Evolutionary conservation across 2,329 filamentous ascomycete genomes (phyloP).

Genomic region (Colletotrichum godetiae): DNA sequence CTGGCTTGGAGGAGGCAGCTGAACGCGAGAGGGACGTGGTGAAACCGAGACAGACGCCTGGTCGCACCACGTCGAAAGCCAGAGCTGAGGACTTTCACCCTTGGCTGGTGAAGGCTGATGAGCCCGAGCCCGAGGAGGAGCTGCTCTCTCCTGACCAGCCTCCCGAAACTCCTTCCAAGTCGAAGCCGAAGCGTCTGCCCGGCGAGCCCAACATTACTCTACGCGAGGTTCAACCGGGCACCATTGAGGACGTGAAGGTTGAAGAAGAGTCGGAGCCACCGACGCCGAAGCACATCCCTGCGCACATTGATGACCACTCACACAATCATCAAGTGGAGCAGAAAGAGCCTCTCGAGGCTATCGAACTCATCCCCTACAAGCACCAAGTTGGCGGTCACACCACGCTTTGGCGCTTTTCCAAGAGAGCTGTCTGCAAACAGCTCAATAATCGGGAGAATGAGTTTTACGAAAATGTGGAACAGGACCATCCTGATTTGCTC

Average conservation of each 20-base stretch:
- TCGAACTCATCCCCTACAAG: slow-evolving; percentile 95
- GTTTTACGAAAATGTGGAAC: slow-evolving; percentile 97
- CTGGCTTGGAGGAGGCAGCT: slow-evolving; percentile 59
- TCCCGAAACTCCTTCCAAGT: slow-evolving; percentile 22
- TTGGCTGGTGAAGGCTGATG: slow-evolving; percentile 70
- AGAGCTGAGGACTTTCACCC: slow-evolving; percentile 54
- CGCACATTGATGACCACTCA: slow-evolving; percentile 57
- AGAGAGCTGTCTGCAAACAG: slow-evolving; percentile 96
- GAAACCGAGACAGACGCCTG: slow-evolving; percentile 39
- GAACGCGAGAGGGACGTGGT: slow-evolving; percentile 42
- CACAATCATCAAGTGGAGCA: slow-evolving; percentile 62
- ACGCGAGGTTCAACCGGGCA: slow-evolving; percentile 47
- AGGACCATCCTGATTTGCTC: slow-evolving; percentile 87
- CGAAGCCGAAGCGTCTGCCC: slow-evolving; percentile 30
- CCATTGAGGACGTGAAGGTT: slow-evolving; percentile 52
- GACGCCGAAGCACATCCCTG: slow-evolving; percentile 46
- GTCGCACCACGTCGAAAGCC: slow-evolving; percentile 32
- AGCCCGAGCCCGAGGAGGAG: slow-evolving; percentile 52
- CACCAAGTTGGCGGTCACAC: slow-evolving; percentile 98
- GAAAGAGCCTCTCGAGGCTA: slow-evolving; percentile 81
- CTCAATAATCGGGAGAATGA: slow-evolving; percentile 98
- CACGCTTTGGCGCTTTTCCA: slow-evolving; percentile 94
- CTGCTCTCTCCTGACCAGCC: slow-evolving; percentile 13
- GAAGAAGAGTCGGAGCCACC: slow-evolving; percentile 56
- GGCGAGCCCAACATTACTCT: slow-evolving; percentile 31